Conservation (phyloP, 2,329 filamentous ascomycete species). For the Sclerotinia minor region DNA sequence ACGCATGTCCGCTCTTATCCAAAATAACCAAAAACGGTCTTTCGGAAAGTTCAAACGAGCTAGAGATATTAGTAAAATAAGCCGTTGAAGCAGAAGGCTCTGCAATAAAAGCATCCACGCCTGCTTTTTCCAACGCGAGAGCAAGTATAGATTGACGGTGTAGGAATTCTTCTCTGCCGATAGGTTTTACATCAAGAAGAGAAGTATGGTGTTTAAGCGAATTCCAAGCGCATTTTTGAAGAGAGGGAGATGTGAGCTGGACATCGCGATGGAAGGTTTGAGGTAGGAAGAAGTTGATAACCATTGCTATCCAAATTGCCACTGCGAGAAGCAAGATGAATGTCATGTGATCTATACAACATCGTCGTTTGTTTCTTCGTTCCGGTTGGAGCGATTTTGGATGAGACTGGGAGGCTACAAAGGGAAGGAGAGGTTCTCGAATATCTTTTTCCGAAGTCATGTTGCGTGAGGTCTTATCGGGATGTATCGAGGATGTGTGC, state of each 20-base stretch:
- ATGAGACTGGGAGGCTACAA: background rate
- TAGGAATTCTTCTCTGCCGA: conserved; percentile 33
- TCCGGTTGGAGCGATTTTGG: background rate
- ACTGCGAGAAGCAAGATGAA: background rate
- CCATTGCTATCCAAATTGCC: background rate
- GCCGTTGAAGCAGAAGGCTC: conserved; percentile 65
- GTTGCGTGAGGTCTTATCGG: conserved; percentile 1
- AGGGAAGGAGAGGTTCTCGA: background rate
- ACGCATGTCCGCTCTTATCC: conserved; percentile 51
- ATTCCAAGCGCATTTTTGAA: conserved; percentile 30
- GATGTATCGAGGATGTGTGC: background rate
- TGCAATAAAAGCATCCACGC: conserved; percentile 58
- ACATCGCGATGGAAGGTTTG: background rate
- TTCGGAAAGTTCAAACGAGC: conserved; percentile 60
- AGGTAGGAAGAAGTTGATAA: background rate
- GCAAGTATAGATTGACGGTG: conserved; percentile 31
- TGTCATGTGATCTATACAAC: background rate
- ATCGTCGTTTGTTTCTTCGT: background rate
- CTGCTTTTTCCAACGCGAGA: conserved; percentile 29
- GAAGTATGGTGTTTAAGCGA: conserved; percentile 29
- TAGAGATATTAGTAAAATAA: conserved; percentile 62
- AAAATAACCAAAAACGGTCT: conserved; percentile 63
- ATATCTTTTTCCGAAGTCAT: background rate
- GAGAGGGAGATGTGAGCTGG: background rate
- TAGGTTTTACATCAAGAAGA: conserved; percentile 32